A percentile compares a stretch with the other conserved stretches of the same genome.
Conservation (phyloP, 139 green algal genomes). For the Coccomyxa sp. region DNA sequence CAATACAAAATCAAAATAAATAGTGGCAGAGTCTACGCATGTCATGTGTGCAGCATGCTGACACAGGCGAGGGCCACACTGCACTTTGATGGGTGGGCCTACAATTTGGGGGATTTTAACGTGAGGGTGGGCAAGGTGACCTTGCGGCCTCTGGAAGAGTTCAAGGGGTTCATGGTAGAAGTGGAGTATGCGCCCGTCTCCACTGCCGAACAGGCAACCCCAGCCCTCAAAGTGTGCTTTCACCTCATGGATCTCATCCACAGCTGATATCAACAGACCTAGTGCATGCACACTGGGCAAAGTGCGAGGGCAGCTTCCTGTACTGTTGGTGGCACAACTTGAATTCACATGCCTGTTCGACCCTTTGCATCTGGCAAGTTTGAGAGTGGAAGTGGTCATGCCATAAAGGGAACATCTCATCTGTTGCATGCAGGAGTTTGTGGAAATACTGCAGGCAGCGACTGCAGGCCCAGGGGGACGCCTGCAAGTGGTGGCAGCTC, state of each 20-base stretch:
- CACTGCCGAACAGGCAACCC: neutral
- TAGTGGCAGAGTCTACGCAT: neutral
- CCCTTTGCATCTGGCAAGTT: neutral
- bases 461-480: neutral
- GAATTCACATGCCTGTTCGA: neutral
- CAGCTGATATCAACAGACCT: neutral
- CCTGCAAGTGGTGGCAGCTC: constrained; percentile 2
- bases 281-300: neutral
- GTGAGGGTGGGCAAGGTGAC: neutral
- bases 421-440: constrained; percentile 8
- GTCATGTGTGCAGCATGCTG: neutral
- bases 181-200: constrained; percentile 3
- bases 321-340: neutral
- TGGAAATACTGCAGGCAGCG: constrained; percentile 7
- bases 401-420: neutral
- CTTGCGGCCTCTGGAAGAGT: neutral
- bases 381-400: neutral
- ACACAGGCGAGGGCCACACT: neutral
- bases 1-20: neutral
- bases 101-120: constrained; percentile 5
- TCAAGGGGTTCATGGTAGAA: constrained; percentile 8
- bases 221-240: neutral
- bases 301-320: neutral
- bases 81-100: constrained; percentile 8
- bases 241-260: neutral